Percentiles rank a stretch among this genome's conserved stretches.
phyloP scores from a whole-genome alignment of 352 stramenopile genomes.

The Saprolegnia parasitica region DNA sequence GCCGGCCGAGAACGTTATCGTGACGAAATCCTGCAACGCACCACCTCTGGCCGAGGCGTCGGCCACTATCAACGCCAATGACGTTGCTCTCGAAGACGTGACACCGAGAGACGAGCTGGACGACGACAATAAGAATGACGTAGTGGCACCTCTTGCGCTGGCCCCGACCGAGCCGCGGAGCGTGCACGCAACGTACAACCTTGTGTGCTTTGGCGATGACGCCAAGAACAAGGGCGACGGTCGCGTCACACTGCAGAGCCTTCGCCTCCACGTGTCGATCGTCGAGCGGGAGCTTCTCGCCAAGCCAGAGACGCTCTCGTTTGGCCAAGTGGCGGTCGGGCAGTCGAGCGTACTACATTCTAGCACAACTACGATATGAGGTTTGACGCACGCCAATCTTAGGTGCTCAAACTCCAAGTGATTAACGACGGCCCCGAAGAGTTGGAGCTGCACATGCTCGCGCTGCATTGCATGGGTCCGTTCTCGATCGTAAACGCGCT shows the following conservation, averaged over 20 bases:
- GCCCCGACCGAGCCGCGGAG: slow-evolving; percentile 45
- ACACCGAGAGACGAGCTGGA: too few relatives aligned
- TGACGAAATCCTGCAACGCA: slow-evolving; percentile 23
- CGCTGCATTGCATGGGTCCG: slow-evolving; percentile 74
- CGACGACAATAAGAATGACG: too few relatives aligned
- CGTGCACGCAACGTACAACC: slow-evolving; percentile 68
- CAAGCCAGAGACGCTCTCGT: slow-evolving; percentile 52
- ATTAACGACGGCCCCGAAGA: slow-evolving; percentile 43
- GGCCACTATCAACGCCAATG: too few relatives aligned
- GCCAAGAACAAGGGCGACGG: slow-evolving; percentile 17
- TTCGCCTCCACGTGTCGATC: slow-evolving; percentile 64
- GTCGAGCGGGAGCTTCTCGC: slow-evolving; percentile 49
- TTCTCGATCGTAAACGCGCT: slow-evolving; percentile 80
- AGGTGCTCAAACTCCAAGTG: slow-evolving; percentile 51
- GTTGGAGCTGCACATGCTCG: slow-evolving; percentile 42
- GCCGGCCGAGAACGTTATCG: neutral
- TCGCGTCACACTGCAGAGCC: slow-evolving; percentile 36
- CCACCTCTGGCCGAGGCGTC: too few relatives aligned
- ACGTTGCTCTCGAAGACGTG: too few relatives aligned
- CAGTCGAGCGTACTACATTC: slow-evolving; percentile 37
- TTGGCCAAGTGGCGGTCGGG: slow-evolving; percentile 85
- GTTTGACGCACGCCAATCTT: slow-evolving; percentile 6
- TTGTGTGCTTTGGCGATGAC: slow-evolving; percentile 58
- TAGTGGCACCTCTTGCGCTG: too few relatives aligned
- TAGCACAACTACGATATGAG: neutral